Conservation (phyloP, 108 stramenopile species). For the Tribonema minus region DNA sequence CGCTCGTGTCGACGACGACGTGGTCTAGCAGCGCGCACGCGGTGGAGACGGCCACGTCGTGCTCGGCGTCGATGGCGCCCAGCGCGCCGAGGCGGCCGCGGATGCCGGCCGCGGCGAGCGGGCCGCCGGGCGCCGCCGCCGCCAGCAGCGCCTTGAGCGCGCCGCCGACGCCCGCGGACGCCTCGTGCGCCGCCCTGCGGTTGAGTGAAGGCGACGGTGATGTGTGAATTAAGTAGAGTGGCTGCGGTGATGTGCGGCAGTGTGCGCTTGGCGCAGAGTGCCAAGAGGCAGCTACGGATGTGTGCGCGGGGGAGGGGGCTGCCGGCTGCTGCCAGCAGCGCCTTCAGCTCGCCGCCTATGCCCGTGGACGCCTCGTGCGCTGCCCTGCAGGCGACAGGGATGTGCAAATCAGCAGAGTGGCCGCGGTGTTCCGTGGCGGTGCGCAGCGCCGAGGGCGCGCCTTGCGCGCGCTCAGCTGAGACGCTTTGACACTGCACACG, state of each 20-base stretch:
- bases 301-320: slow-evolving; percentile 67
- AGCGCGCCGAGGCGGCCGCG: slow-evolving; percentile 94
- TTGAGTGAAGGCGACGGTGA: too few species aligned
- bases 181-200: slow-evolving; percentile 11
- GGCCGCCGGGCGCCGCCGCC: slow-evolving; percentile 72
- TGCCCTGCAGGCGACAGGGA: too few species aligned
- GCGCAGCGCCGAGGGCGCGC: too few species aligned
- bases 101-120: slow-evolving; percentile 66
- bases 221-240: too few species aligned
- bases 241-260: slow-evolving; percentile 93
- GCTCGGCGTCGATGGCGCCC: slow-evolving; percentile 75
- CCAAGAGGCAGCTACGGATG: slow-evolving; percentile 88
- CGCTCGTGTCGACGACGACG: slow-evolving; percentile 93
- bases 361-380: slow-evolving; percentile 19
- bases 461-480: too few species aligned
- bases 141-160: slow-evolving; percentile 74
- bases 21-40: slow-evolving; percentile 85
- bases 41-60: slow-evolving; percentile 95
- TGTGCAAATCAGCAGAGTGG: too few species aligned
- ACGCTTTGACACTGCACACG: too few species aligned
- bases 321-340: slow-evolving; percentile 77
- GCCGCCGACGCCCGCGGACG: slow-evolving; percentile 15
- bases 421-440: slow-evolving; percentile 90
- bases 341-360: slow-evolving; percentile 56
- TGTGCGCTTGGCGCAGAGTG: slow-evolving; percentile 76